These are phyloP conservation scores for Plantago lanceolata DNA, from an alignment of 305 asterid species.

Conservation along the genomic window DNA sequence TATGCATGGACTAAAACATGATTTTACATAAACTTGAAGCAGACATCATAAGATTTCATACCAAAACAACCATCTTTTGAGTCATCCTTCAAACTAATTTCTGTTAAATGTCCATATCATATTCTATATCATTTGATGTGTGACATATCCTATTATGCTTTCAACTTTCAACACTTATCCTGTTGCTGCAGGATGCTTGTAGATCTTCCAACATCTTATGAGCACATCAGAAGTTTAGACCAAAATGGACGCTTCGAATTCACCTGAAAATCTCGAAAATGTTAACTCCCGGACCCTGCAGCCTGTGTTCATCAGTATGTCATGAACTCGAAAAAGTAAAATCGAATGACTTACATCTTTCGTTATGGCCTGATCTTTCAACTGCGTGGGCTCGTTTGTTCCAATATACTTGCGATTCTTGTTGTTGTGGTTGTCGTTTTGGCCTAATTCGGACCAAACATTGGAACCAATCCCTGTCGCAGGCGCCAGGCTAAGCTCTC, in stretches of 20 bases:
- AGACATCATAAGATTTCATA: background rate
- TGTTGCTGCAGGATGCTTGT: background rate
- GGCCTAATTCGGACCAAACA: background rate
- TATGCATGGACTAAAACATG: background rate
- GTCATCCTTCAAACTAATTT: conserved; percentile 4
- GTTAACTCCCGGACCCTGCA: background rate
- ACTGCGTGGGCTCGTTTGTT: background rate
- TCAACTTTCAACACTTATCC: background rate
- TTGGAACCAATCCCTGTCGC: background rate
- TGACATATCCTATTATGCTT: background rate
- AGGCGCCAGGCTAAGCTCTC: background rate
- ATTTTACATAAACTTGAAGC: background rate
- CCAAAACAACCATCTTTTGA: background rate
- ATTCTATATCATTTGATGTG: background rate
- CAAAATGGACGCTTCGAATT: background rate
- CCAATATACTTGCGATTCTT: background rate
- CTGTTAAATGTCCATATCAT: conserved; percentile 3
- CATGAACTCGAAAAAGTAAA: background rate
- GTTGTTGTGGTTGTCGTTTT: background rate
- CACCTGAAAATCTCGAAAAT: background rate
- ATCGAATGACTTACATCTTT: background rate
- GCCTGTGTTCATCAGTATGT: background rate
- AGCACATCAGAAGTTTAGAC: background rate
- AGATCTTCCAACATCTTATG: background rate
- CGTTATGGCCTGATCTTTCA: background rate